Conservation (phyloP, 31 red algal species). For the Asparagopsis taxiformis region DNA sequence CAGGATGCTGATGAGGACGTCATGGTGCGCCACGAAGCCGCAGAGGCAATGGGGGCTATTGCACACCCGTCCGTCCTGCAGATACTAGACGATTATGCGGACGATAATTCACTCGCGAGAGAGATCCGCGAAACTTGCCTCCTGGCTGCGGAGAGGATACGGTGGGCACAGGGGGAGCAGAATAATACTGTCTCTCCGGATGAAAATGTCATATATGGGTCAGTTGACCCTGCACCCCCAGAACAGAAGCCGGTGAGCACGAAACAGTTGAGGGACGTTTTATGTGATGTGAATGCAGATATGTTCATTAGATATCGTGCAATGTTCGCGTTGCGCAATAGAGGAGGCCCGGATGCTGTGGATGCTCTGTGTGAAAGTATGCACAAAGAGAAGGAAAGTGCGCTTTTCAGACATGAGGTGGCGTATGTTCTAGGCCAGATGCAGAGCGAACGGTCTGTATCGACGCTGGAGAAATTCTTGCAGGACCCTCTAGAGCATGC, state of each 20-base stretch:
- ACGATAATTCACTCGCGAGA: constrained; percentile 22
- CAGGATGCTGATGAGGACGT: constrained; percentile 61
- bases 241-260: constrained; percentile 6
- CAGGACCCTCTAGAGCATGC: constrained; percentile 54
- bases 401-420: constrained; percentile 93
- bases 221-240: constrained; percentile 64
- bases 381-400: constrained; percentile 39
- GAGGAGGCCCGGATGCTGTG: constrained; percentile 57
- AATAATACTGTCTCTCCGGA: too few relatives aligned
- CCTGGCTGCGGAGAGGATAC: constrained; percentile 64
- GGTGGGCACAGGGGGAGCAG: constrained; percentile 33
- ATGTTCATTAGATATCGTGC: constrained; percentile 77
- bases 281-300: constrained; percentile 48
- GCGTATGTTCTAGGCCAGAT: constrained; percentile 96
- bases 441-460: constrained; percentile 33
- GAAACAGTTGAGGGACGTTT: constrained; percentile 30
- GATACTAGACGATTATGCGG: constrained; percentile 24
- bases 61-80: constrained; percentile 8
- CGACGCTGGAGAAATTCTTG: constrained; percentile 59
- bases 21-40: constrained; percentile 97
- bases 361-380: constrained; percentile 62
- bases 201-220: constrained; percentile 5
- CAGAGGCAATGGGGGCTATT: constrained; percentile 95
- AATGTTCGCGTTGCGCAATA: constrained; percentile 82
- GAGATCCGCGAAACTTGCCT: constrained; percentile 89